These are phyloP conservation scores for Euryodendron excelsum DNA, from an alignment of 148 eudicot species.

Conservation along the genomic window DNA sequence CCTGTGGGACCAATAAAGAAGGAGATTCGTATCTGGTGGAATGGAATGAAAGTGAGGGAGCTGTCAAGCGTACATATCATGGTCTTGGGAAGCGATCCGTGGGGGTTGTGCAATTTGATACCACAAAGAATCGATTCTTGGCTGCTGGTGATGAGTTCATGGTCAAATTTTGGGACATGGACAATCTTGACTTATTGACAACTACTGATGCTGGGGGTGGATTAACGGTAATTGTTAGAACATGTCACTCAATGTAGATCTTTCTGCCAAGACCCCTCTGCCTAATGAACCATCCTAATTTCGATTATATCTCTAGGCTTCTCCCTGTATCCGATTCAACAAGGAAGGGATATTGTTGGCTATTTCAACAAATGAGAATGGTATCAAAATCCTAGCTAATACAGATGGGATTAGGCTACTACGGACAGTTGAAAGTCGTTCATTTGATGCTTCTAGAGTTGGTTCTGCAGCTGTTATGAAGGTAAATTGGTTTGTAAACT, in stretches of 20 bases:
- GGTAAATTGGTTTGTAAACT: constrained; percentile 36
- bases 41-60: constrained; percentile 96
- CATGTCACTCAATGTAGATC: not conserved
- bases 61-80: constrained; percentile 70
- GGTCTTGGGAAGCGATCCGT: constrained; percentile 80
- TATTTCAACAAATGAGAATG: constrained; percentile 84
- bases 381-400: constrained; percentile 81
- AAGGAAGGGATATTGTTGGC: constrained; percentile 86
- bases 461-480: constrained; percentile 55
- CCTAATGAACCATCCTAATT: constrained; percentile 17
- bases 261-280: not conserved
- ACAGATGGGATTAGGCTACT: constrained; percentile 64
- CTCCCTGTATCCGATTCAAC: constrained; percentile 86
- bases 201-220: constrained; percentile 82
- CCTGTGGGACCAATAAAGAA: constrained; percentile 93
- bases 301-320: constrained; percentile 46
- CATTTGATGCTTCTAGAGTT: constrained; percentile 66
- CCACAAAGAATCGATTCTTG: constrained; percentile 74
- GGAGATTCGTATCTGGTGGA: constrained; percentile 92
- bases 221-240: constrained; percentile 57
- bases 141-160: constrained; percentile 84
- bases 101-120: constrained; percentile 86
- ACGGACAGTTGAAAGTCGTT: constrained; percentile 52
- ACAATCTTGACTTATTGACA: constrained; percentile 58
- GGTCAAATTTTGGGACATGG: constrained; percentile 95